phyloP scores from a whole-genome alignment of 306 rosid species.

The Glycine tomentella region DNA sequence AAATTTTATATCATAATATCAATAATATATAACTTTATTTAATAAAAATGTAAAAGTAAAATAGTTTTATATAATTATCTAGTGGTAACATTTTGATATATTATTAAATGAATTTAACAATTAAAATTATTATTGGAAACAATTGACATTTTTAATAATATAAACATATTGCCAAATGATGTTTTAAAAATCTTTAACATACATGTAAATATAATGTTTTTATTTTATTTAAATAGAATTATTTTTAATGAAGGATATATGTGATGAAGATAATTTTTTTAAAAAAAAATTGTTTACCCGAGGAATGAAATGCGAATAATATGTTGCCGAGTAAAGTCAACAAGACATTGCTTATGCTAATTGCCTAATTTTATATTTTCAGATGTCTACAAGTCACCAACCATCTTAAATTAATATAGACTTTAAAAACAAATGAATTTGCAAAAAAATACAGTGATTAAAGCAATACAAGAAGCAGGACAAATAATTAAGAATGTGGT shows the following conservation, averaged over 20 bases:
- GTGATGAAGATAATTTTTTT: too few relatives aligned
- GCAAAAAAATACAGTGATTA: not conserved
- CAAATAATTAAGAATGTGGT: not conserved
- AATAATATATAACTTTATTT: too few relatives aligned
- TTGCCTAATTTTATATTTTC: not conserved
- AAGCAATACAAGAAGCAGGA: not conserved
- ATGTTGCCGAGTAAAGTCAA: not conserved
- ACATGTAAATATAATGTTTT: not conserved
- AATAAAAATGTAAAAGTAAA: too few relatives aligned
- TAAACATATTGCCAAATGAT: too few relatives aligned
- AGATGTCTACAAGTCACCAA: not conserved
- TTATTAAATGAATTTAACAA: too few relatives aligned
- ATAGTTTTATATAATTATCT: too few relatives aligned
- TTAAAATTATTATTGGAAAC: too few relatives aligned
- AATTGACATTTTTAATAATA: too few relatives aligned
- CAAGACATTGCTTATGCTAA: slow-evolving; percentile 1
- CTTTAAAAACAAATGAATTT: not conserved
- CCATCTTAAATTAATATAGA: not conserved
- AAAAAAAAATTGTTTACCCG: not conserved
- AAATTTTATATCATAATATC: not conserved
- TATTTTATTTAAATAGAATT: not conserved
- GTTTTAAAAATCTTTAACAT: not conserved
- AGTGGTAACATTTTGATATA: too few relatives aligned
- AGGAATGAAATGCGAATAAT: not conserved
- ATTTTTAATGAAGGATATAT: too few relatives aligned